Evolutionary conservation across 352 stramenopile genomes (phyloP).

Genomic region (Phytophthora niederhauseri): DNA sequence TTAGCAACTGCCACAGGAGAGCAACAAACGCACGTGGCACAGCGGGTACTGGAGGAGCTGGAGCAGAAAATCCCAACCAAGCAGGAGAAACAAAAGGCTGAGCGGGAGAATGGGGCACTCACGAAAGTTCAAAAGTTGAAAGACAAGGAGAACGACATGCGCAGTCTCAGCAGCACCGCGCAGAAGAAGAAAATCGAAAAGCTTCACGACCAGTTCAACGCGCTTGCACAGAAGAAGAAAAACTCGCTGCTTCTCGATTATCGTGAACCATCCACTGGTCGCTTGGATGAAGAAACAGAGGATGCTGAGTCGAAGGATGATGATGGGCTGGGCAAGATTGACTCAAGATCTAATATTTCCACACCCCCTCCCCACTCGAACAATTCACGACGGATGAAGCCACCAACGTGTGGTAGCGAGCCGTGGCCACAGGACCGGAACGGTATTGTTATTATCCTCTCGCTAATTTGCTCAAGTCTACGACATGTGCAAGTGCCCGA

Average conservation of each 20-base stretch:
- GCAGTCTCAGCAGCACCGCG: slow-evolving; percentile 60
- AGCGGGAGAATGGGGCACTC: slow-evolving; percentile 43
- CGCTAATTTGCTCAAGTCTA: slow-evolving; percentile 83
- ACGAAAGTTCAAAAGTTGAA: slow-evolving; percentile 62
- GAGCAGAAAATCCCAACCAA: slow-evolving; percentile 50
- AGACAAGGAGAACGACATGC: slow-evolving; percentile 79
- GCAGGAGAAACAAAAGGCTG: slow-evolving; percentile 46
- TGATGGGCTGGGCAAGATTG: slow-evolving; percentile 21
- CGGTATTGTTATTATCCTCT: slow-evolving; percentile 88
- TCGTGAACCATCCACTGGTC: slow-evolving; percentile 32
- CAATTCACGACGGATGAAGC: slow-evolving; percentile 35
- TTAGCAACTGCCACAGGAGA: slow-evolving; percentile 49
- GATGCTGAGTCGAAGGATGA: slow-evolving; percentile 35
- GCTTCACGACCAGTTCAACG: slow-evolving; percentile 82
- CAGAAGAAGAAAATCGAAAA: slow-evolving; percentile 90
- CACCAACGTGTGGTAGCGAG: slow-evolving; percentile 21
- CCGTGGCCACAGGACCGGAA: slow-evolving; percentile 71
- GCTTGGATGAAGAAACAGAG: slow-evolving; percentile 36
- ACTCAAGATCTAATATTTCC: slow-evolving; percentile 22
- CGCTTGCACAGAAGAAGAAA: slow-evolving; percentile 80
- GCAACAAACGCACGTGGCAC: slow-evolving; percentile 65
- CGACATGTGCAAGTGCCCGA: slow-evolving; percentile 86
- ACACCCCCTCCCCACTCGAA: slow-evolving; percentile 27
- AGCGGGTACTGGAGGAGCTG: slow-evolving; percentile 78
- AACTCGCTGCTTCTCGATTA: slow-evolving; percentile 70